phyloP scores from a whole-genome alignment of 106 monocot genomes.

The Dioscorea dumetorum region DNA sequence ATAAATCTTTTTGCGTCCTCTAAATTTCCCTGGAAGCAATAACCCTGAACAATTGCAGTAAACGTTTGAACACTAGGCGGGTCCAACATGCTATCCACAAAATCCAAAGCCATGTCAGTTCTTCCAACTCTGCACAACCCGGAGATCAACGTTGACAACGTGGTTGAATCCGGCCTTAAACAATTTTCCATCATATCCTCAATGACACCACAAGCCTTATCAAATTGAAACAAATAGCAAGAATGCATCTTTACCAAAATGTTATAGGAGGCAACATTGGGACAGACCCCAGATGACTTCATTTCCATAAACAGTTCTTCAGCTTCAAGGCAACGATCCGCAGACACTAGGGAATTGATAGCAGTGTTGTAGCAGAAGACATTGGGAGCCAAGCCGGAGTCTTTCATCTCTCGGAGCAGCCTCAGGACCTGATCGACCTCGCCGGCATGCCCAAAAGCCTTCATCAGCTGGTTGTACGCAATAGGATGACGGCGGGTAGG shows the following conservation, averaged over 20 bases:
- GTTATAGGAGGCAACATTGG: not conserved
- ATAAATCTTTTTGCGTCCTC: not conserved
- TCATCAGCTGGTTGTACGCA: constrained; percentile 7
- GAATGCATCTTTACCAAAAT: constrained; percentile 9
- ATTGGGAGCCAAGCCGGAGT: not conserved
- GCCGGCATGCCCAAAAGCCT: not conserved
- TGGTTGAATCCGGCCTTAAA: not conserved
- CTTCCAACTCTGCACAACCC: not conserved
- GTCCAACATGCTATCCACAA: not conserved
- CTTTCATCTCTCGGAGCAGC: constrained; percentile 3
- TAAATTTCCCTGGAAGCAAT: not conserved
- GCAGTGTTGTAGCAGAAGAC: constrained; percentile 7
- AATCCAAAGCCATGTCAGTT: not conserved
- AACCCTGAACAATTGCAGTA: constrained; percentile 5
- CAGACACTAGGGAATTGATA: constrained; percentile 1
- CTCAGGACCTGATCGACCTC: constrained; percentile 1
- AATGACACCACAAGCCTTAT: constrained; percentile 3
- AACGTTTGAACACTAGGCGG: not conserved
- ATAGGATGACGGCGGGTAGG: not conserved
- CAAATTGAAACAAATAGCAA: not conserved
- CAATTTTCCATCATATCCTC: not conserved
- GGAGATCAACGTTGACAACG: constrained; percentile 4
- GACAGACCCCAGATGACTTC: not conserved
- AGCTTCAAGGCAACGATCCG: not conserved
- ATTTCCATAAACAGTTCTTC: constrained; percentile 5